Evolutionary conservation across 495 filamentous ascomycete species (phyloP).

Genomic region (Lasiosphaeriaceae sp.): DNA sequence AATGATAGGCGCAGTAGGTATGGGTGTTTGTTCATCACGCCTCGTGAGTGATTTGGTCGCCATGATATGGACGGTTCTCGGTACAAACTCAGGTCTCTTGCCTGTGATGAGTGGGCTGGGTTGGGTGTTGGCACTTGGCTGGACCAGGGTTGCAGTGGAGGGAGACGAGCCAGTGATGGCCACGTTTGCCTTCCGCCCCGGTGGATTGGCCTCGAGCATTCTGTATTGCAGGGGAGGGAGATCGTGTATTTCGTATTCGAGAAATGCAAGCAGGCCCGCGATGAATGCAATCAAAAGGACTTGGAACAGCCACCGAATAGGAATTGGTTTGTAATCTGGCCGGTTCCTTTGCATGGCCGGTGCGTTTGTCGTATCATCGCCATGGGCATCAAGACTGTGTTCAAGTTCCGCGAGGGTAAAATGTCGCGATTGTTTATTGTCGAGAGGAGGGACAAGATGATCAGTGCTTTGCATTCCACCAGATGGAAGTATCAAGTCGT

Average conservation of each 20-base stretch:
- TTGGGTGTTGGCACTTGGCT: not conserved
- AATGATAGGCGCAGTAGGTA: not conserved
- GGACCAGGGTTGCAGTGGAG: not conserved
- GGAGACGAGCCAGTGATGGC: not conserved
- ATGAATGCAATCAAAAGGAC: not conserved
- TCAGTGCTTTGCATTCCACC: not conserved
- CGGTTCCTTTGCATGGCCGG: not conserved
- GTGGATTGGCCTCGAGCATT: not conserved
- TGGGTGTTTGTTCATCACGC: not conserved
- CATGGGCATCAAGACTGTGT: not conserved
- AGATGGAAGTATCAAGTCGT: not conserved
- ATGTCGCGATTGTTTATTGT: no score
- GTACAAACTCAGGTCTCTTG: not conserved
- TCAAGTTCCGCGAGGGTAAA: no score
- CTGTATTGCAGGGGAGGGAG: not conserved
- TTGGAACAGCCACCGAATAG: slow-evolving; percentile 2
- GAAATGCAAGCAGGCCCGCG: not conserved
- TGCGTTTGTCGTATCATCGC: not conserved
- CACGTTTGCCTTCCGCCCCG: not conserved
- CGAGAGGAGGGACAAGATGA: not conserved
- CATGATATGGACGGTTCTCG: no score
- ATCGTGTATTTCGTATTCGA: slow-evolving; percentile 5
- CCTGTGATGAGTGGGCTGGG: not conserved
- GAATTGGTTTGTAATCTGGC: slow-evolving; percentile 1
- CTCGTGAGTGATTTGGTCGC: not conserved